These are phyloP conservation scores for Chamaecyparis obtusa DNA, from an alignment of 75 land plant genomes.

Conservation along the genomic window DNA sequence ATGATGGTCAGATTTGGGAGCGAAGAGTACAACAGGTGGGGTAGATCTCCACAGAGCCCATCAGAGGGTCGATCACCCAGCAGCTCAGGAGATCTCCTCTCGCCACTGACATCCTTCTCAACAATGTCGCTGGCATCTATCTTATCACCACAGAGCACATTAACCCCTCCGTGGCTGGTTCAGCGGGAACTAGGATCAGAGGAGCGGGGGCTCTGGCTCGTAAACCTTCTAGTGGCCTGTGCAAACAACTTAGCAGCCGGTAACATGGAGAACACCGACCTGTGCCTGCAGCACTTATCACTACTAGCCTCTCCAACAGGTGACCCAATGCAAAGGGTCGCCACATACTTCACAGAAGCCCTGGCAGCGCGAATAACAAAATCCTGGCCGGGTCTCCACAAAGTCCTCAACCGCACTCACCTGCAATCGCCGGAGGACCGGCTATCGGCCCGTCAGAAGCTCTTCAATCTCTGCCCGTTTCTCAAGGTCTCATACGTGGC, in stretches of 20 bases:
- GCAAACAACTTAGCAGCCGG: constrained; percentile 57
- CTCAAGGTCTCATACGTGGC: constrained; percentile 43
- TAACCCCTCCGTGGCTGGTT: background rate
- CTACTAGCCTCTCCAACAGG: constrained; percentile 67
- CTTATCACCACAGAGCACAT: constrained; percentile 13
- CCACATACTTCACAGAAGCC: constrained; percentile 70
- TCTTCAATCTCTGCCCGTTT: constrained; percentile 61
- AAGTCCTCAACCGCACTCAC: constrained; percentile 51
- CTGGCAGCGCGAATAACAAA: constrained; percentile 64
- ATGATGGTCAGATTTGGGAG: background rate
- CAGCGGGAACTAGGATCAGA: constrained; percentile 63
- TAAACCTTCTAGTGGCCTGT: constrained; percentile 65
- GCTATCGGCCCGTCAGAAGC: constrained; percentile 38
- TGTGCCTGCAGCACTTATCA: constrained; percentile 66
- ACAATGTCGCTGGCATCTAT: constrained; percentile 46
- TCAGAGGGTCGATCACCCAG: background rate
- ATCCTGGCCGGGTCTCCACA: constrained; percentile 66
- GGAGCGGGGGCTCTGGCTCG: constrained; percentile 79
- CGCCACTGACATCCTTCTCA: constrained; percentile 48
- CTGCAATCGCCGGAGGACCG: constrained; percentile 30
- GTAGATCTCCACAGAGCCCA: background rate
- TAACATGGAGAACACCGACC: constrained; percentile 53
- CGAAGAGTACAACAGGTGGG: background rate
- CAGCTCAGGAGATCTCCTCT: constrained; percentile 15
- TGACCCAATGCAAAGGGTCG: constrained; percentile 77